These are phyloP conservation scores for Pterocarpus santalinus DNA, from an alignment of 306 rosid species.

Conservation along the genomic window DNA sequence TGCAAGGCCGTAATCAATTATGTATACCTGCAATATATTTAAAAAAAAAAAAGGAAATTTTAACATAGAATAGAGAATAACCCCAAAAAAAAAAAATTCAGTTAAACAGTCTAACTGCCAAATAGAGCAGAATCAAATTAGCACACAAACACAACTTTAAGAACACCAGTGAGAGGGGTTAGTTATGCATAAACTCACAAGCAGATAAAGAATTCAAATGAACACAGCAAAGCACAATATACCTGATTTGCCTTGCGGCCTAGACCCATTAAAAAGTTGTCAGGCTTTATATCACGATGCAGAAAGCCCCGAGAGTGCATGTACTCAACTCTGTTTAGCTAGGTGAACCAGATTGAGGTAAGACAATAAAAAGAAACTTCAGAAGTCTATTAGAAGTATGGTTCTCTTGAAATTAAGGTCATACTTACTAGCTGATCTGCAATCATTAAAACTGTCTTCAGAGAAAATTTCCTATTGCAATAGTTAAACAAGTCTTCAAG, in stretches of 20 bases:
- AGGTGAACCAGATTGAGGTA: conserved; percentile 34
- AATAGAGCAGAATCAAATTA: neutral
- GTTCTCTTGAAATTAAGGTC: conserved; percentile 24
- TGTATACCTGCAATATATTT: conserved; percentile 71
- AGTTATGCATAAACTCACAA: neutral
- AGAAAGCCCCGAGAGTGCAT: conserved; percentile 91
- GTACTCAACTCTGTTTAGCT: conserved; percentile 92
- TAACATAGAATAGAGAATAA: neutral
- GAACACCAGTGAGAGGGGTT: neutral
- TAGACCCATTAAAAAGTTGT: conserved; percentile 91
- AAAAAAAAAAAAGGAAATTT: conserved; percentile 23
- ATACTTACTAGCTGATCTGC: conserved; percentile 92
- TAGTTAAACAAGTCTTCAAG: conserved; percentile 89
- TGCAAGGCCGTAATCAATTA: conserved; percentile 97
- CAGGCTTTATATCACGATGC: conserved; percentile 97
- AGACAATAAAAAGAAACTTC: conserved; percentile 36
- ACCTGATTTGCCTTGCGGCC: conserved; percentile 98
- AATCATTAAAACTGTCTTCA: conserved; percentile 94
- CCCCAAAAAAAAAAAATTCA: neutral
- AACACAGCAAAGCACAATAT: conserved; percentile 29
- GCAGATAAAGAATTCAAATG: conserved; percentile 23
- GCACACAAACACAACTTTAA: neutral
- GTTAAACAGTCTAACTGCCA: neutral
- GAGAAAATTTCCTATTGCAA: conserved; percentile 77
- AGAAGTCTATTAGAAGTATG: neutral